A percentile compares a stretch with the other conserved stretches of the same genome.
Conservation (phyloP, 495 filamentous ascomycete species). For the Aspergillus steynii region DNA sequence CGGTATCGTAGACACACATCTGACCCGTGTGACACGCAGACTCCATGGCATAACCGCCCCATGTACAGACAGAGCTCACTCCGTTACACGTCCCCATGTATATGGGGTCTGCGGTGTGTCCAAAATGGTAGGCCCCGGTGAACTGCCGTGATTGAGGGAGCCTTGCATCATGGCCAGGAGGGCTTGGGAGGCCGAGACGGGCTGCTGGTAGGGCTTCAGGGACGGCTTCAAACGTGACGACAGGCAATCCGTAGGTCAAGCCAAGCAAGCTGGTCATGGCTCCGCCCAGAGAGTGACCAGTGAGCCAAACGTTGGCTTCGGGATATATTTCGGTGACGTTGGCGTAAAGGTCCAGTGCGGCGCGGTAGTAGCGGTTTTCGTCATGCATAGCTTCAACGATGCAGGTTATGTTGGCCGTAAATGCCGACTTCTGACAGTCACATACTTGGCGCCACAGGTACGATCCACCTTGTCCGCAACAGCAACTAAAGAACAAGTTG, state of each 20-base stretch:
- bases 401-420: constrained; percentile 88
- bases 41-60: constrained; percentile 94
- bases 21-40: constrained; percentile 84
- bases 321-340: constrained; percentile 93
- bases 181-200: constrained; percentile 82
- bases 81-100: constrained; percentile 94
- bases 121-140: constrained; percentile 89
- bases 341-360: constrained; percentile 81
- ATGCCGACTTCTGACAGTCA: constrained; percentile 81
- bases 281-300: constrained; percentile 89
- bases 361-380: constrained; percentile 88
- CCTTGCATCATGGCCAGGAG: constrained; percentile 71
- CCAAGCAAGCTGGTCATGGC: constrained; percentile 82
- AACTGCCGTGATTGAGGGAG: constrained; percentile 66
- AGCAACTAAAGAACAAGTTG: constrained; percentile 97
- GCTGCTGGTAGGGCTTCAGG: constrained; percentile 85
- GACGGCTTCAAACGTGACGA: constrained; percentile 86
- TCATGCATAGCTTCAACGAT: constrained; percentile 70
- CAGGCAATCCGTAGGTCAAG: constrained; percentile 84
- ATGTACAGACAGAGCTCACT: constrained; percentile 80
- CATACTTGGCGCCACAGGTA: constrained; percentile 88
- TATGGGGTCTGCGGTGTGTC: constrained; percentile 92
- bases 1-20: constrained; percentile 89
- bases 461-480: constrained; percentile 88
- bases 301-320: constrained; percentile 79